A percentile compares a stretch with the other conserved stretches of the same genome.
These are phyloP conservation scores for Neofusicoccum laricinum DNA, from an alignment of 2,329 filamentous ascomycete species.

Conservation along the genomic window DNA sequence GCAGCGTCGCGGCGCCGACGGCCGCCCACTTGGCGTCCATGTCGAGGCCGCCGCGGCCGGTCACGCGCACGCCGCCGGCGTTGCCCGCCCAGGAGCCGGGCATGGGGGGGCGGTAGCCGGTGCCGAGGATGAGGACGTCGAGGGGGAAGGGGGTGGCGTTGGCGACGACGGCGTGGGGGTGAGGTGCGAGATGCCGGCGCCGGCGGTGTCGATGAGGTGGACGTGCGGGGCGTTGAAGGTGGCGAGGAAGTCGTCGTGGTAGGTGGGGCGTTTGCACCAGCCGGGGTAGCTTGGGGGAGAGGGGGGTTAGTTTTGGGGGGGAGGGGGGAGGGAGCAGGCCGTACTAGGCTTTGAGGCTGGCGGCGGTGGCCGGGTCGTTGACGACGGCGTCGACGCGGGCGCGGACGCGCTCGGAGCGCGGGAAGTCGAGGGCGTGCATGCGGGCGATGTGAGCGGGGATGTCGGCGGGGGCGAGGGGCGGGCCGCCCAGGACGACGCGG, in stretches of 20 bases:
- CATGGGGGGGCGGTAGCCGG: constrained; percentile 40
- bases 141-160: constrained; percentile 48
- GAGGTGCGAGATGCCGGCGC: constrained; percentile 48
- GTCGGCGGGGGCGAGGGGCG: no score
- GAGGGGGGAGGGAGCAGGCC: no score
- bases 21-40: constrained; percentile 47
- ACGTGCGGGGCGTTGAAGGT: constrained; percentile 60
- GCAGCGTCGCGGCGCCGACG: constrained; percentile 41
- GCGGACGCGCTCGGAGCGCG: constrained; percentile 27
- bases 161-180: constrained; percentile 49
- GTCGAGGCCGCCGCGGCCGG: constrained; percentile 45
- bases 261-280: constrained; percentile 64
- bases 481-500: no score
- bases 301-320: no score
- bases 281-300: constrained; percentile 42
- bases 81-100: constrained; percentile 24
- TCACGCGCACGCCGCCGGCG: constrained; percentile 35
- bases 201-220: constrained; percentile 58
- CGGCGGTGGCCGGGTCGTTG: constrained; percentile 49
- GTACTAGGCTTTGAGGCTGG: constrained; percentile 59
- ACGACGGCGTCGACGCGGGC: constrained; percentile 18
- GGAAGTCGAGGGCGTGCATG: constrained; percentile 40
- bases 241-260: constrained; percentile 59
- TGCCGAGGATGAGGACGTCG: constrained; percentile 48
- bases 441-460: constrained; percentile 27